These are phyloP conservation scores for Ceratobasidium sp. DNA, from an alignment of 1,284 basidiomycete species.

Conservation along the genomic window DNA sequence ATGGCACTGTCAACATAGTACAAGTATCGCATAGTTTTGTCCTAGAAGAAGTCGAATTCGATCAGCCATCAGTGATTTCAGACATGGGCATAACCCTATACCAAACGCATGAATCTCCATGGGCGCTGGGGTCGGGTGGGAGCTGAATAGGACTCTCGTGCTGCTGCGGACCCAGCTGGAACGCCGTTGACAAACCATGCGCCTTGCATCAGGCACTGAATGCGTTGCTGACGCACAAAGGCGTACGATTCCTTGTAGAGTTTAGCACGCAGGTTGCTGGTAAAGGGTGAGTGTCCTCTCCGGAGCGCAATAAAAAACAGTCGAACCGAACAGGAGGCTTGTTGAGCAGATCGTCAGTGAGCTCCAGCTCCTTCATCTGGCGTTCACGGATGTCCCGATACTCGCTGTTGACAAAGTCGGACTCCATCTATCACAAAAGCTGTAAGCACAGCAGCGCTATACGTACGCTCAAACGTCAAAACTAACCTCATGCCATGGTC, in stretches of 20 bases:
- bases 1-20: constrained; percentile 83
- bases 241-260: constrained; percentile 93
- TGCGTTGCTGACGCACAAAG: constrained; percentile 90
- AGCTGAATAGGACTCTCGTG: constrained; percentile 62
- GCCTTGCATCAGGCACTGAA: constrained; percentile 88
- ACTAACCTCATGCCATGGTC: constrained; percentile 81
- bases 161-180: constrained; percentile 56
- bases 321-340: constrained; percentile 84
- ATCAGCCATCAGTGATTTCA: not conserved
- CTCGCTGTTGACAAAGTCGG: constrained; percentile 85
- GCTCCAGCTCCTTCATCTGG: constrained; percentile 93
- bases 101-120: constrained; percentile 84
- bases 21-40: constrained; percentile 78
- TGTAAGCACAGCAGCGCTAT: not conserved
- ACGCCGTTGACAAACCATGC: constrained; percentile 89
- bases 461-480: no score
- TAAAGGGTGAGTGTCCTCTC: constrained; percentile 19
- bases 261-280: constrained; percentile 84
- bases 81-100: constrained; percentile 53
- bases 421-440: constrained; percentile 59
- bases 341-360: constrained; percentile 88
- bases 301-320: constrained; percentile 23
- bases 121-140: constrained; percentile 67
- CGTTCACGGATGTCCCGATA: constrained; percentile 89
- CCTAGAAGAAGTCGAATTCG: constrained; percentile 59